Conservation (phyloP, 2,329 filamentous ascomycete species). For the Fusarium sp. region DNA sequence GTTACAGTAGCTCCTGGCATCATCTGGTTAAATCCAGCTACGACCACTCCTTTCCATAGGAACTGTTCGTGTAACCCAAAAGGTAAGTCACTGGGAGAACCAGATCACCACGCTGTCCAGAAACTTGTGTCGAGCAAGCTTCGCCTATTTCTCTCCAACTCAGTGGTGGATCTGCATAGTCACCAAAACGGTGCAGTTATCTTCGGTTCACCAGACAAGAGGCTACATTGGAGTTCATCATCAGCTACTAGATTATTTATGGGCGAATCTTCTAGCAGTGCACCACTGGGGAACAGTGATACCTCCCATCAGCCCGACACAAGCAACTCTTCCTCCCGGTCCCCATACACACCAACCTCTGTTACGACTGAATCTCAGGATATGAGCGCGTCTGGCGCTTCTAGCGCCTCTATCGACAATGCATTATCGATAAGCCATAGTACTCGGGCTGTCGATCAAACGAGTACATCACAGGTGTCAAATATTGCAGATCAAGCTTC, state of each 20-base stretch:
- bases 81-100: background rate
- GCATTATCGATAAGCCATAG: no score
- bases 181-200: background rate
- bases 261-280: background rate
- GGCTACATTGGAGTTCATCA: background rate
- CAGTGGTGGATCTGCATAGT: background rate
- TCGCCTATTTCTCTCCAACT: background rate
- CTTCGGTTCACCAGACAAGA: background rate
- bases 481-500: no score
- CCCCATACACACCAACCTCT: background rate
- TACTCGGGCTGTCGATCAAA: no score
- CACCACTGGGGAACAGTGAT: background rate
- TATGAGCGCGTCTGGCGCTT: background rate
- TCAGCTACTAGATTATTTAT: no score
- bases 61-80: background rate
- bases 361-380: background rate
- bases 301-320: background rate
- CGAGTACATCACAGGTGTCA: no score
- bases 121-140: background rate
- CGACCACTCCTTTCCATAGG: background rate
- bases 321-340: no score
- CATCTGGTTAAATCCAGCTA: background rate
- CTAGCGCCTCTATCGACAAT: no score
- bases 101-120: background rate
- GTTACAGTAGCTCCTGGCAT: rapidly evolving